Conservation (phyloP, 2,329 filamentous ascomycete genomes). For the Xylaria sp. region DNA sequence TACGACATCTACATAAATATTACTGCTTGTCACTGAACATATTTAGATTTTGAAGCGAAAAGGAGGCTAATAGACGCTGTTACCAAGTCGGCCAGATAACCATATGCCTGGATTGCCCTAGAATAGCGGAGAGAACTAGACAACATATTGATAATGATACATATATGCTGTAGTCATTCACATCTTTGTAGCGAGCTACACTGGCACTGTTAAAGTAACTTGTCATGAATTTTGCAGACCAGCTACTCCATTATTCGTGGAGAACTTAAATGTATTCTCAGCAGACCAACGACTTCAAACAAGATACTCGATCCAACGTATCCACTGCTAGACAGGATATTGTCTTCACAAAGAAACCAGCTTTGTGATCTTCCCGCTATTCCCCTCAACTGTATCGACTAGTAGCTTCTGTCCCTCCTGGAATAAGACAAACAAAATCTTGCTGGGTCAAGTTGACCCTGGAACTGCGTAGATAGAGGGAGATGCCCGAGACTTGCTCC, state of each 20-base stretch:
- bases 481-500: background rate
- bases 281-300: background rate
- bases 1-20: background rate
- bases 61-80: too few species aligned
- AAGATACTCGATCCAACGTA: too few species aligned
- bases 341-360: background rate
- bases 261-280: background rate
- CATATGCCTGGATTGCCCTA: background rate
- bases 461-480: background rate
- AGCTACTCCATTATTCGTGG: background rate
- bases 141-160: background rate
- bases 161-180: background rate
- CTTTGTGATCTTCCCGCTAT: background rate
- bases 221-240: background rate
- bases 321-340: background rate
- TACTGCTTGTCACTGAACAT: too few species aligned
- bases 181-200: background rate
- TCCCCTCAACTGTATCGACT: too few species aligned
- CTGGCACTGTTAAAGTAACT: background rate
- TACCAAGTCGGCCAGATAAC: background rate
- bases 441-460: background rate
- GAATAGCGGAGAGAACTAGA: background rate
- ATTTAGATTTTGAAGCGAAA: background rate
- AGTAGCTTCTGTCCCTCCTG: too few species aligned
- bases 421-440: background rate